Percentiles rank a stretch among this genome's conserved stretches.
Evolutionary conservation across 2,329 filamentous ascomycete genomes (phyloP).

Genomic region (Madurella fahalii): DNA sequence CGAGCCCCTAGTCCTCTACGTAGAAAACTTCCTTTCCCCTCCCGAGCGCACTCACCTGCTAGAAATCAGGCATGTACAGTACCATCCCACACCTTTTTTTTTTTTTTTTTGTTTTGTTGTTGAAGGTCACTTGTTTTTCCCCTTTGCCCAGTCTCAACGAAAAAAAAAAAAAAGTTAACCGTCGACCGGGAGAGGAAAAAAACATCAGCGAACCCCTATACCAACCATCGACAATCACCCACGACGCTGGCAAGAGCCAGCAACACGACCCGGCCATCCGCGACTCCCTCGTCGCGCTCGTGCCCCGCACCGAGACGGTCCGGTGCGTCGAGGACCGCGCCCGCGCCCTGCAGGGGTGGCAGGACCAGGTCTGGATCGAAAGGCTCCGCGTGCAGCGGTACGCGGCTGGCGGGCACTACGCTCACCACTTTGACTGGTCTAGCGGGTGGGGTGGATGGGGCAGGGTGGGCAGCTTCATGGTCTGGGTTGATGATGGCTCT

Average conservation of each 20-base stretch:
- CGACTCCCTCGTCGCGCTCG: constrained; percentile 49
- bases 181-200: no score
- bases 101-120: no score
- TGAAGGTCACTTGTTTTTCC: no score
- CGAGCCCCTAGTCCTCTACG: constrained; percentile 50
- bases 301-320: constrained; percentile 43
- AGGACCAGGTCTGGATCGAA: constrained; percentile 50
- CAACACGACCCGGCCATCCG: constrained; percentile 43
- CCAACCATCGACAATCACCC: constrained; percentile 47
- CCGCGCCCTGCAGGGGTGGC: constrained; percentile 49
- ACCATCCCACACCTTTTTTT: background rate
- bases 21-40: constrained; percentile 47
- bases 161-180: no score
- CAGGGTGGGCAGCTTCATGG: constrained; percentile 52
- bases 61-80: constrained; percentile 44
- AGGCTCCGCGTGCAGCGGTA: constrained; percentile 51
- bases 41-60: constrained; percentile 46
- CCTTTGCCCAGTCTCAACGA: no score
- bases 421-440: constrained; percentile 53
- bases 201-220: constrained; percentile 43
- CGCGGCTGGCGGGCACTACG: constrained; percentile 44
- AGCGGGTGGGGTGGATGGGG: constrained; percentile 42
- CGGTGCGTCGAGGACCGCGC: constrained; percentile 47
- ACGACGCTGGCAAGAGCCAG: constrained; percentile 40
- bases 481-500: constrained; percentile 37